Percentiles rank a stretch among this genome's conserved stretches.
Conservation (phyloP, 495 filamentous ascomycete species). For the Tuber magnatum region DNA sequence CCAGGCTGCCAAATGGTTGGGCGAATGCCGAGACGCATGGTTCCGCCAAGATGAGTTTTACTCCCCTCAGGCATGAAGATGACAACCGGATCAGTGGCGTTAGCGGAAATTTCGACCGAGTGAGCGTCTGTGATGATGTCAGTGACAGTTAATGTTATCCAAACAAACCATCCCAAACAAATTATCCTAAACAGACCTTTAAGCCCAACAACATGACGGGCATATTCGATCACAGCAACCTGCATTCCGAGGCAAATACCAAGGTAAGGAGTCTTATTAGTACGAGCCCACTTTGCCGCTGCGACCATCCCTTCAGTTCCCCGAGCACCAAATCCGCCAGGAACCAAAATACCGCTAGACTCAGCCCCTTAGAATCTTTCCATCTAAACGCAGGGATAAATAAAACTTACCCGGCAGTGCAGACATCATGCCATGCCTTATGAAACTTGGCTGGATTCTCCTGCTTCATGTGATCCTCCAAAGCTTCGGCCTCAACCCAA, state of each 20-base stretch:
- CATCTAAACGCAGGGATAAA: slow-evolving; percentile 42
- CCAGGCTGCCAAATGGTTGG: slow-evolving; percentile 67
- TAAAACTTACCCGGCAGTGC: slow-evolving; percentile 53
- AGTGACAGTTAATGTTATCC: slow-evolving; percentile 2
- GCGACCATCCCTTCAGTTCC: slow-evolving; percentile 84
- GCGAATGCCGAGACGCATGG: slow-evolving; percentile 81
- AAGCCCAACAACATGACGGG: slow-evolving; percentile 62
- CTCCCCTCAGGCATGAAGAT: slow-evolving; percentile 87
- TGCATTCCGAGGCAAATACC: slow-evolving; percentile 96
- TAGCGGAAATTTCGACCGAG: slow-evolving; percentile 37
- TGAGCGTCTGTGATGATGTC: slow-evolving; percentile 33
- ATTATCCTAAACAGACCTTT: slow-evolving; percentile 22
- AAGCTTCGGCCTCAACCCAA: slow-evolving; percentile 75
- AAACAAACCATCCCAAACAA: background rate
- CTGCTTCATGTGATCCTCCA: slow-evolving; percentile 57
- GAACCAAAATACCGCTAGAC: slow-evolving; percentile 48
- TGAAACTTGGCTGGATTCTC: slow-evolving; percentile 66
- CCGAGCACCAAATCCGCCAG: slow-evolving; percentile 78
- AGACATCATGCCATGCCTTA: slow-evolving; percentile 78
- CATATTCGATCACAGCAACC: slow-evolving; percentile 82
- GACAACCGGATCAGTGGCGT: slow-evolving; percentile 56
- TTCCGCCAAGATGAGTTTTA: slow-evolving; percentile 70
- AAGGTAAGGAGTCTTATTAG: slow-evolving; percentile 71
- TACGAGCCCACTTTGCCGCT: slow-evolving; percentile 74
- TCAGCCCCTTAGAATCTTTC: slow-evolving; percentile 8